phyloP scores from a whole-genome alignment of 1,284 basidiomycete species.

The Kwoniella shivajii region DNA sequence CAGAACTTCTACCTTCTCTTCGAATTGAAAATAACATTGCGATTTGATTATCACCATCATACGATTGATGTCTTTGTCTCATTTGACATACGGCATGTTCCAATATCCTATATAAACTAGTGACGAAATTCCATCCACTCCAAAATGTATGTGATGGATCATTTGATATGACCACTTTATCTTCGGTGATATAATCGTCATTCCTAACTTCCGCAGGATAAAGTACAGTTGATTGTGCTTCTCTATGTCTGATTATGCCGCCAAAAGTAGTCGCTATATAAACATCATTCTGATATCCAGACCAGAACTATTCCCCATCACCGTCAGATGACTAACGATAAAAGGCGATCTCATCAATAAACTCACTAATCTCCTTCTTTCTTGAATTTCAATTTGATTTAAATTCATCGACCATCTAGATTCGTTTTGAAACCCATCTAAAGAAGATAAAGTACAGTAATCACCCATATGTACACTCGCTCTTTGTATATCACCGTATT shows the following conservation, averaged over 20 bases:
- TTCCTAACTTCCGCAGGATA: constrained; percentile 47
- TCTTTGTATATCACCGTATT: constrained; percentile 35
- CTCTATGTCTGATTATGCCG: constrained; percentile 43
- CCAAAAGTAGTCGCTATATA: constrained; percentile 49
- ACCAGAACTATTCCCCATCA: constrained; percentile 50
- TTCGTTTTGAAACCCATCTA: constrained; percentile 48
- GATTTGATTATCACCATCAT: constrained; percentile 19
- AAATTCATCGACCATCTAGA: constrained; percentile 42
- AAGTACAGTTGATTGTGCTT: constrained; percentile 44
- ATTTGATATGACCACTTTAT: constrained; percentile 12
- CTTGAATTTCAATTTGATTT: constrained; percentile 42
- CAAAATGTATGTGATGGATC: constrained; percentile 31
- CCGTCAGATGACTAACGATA: no score
- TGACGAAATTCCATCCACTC: constrained; percentile 50
- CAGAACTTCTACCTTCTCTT: constrained; percentile 3
- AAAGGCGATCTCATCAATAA: neutral
- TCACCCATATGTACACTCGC: constrained; percentile 39
- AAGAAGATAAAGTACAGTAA: constrained; percentile 40
- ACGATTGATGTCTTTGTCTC: constrained; percentile 21
- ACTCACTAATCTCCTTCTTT: constrained; percentile 46
- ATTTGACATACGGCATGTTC: constrained; percentile 47
- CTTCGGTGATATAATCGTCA: constrained; percentile 41
- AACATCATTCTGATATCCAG: constrained; percentile 47
- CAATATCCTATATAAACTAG: constrained; percentile 49
- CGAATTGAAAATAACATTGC: constrained; percentile 25